A percentile compares a stretch with the other conserved stretches of the same genome.
Evolutionary conservation across 2,329 filamentous ascomycete species (phyloP).

Genomic region (Fusarium tupiense): DNA sequence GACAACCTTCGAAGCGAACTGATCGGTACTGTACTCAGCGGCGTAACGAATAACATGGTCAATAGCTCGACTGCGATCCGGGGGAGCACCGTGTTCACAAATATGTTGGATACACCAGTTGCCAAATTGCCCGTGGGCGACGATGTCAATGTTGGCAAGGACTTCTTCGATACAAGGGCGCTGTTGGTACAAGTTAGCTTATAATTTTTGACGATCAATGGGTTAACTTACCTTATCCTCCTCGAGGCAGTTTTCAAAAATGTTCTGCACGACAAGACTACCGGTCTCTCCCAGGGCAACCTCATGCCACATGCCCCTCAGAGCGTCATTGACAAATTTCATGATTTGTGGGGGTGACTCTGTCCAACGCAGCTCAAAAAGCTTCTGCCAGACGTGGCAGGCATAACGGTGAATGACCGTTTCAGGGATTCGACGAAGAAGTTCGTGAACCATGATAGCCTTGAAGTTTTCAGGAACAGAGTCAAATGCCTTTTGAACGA

Average conservation of each 20-base stretch:
- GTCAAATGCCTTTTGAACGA: constrained; percentile 98
- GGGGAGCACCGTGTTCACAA: constrained; percentile 92
- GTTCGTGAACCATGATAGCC: constrained; percentile 97
- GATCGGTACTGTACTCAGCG: constrained; percentile 97
- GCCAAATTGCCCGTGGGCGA: constrained; percentile 96
- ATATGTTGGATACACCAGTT: constrained; percentile 99
- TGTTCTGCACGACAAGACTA: constrained; percentile 98
- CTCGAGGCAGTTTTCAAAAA: constrained; percentile 98
- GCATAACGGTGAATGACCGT: constrained; percentile 99
- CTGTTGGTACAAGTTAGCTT: constrained; percentile 57
- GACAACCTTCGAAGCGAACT: constrained; percentile 98
- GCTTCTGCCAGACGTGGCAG: constrained; percentile 99
- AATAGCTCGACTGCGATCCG: constrained; percentile 90
- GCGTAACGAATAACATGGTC: constrained; percentile 95
- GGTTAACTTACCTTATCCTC: constrained; percentile 85
- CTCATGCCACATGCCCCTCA: constrained; percentile 98
- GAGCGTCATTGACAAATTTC: constrained; percentile 95
- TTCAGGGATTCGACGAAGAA: constrained; percentile 93
- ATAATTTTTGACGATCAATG: no score
- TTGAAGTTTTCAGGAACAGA: constrained; percentile 98
- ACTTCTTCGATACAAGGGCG: constrained; percentile 98
- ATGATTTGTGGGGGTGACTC: constrained; percentile 97
- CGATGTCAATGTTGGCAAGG: constrained; percentile 91
- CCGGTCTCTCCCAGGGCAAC: constrained; percentile 97
- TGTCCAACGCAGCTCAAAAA: constrained; percentile 97